Evolutionary conservation across 1,284 basidiomycete species (phyloP), one percentile per base, ranked within the genome.

Genomic region (Ganoderma sinense): DNA sequence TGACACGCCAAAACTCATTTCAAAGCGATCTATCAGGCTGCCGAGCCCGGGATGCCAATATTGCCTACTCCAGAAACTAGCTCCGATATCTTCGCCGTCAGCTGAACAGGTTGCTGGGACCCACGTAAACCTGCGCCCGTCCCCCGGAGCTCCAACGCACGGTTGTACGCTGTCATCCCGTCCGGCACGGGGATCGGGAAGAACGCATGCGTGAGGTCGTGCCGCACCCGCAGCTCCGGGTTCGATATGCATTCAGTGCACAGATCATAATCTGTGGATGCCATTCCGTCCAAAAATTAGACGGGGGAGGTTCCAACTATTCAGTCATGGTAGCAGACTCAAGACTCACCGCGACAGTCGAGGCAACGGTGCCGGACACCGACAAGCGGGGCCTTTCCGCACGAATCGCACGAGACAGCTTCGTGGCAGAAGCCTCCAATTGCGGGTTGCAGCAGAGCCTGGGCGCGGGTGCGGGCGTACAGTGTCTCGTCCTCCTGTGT

Each of bases 191-290:
- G 36, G 33, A 60, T 66, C 36, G 67, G 55, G 29, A 66, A 60
- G 68, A 64, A 60, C n/a, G 45, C 69, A 31, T 75, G 74, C 10
- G 69, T 66, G 13, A 64, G 31, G 13, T 70, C 65, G 41, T 75
- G 73, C 2, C 51, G 45, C 7, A 53, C 43, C 14, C 69, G 68
- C 61, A 26, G 71, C 77, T 64, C 75, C 85, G 88, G 82, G 81
- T 77, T 91, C 90, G 71, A 67, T 2, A 76, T 60, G 81, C 94
- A 97, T 7, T 82, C 78, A n/a, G 80, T 77, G 78, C 95, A 97
- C 39, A 89, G 86, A 75, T 94, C 93, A 71, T 87, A 94, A 73
- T 94, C 92, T 76, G 55, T 0, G 33, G 6, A 1, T 1, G 3
- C 11, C n/a, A n/a, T n/a, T n/a, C n/a, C n/a, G n/a, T n/a, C n/a